Evolutionary conservation across 1,139 yeast genomes (phyloP).

Genomic region (Yamadazyma songkhlaensis): DNA sequence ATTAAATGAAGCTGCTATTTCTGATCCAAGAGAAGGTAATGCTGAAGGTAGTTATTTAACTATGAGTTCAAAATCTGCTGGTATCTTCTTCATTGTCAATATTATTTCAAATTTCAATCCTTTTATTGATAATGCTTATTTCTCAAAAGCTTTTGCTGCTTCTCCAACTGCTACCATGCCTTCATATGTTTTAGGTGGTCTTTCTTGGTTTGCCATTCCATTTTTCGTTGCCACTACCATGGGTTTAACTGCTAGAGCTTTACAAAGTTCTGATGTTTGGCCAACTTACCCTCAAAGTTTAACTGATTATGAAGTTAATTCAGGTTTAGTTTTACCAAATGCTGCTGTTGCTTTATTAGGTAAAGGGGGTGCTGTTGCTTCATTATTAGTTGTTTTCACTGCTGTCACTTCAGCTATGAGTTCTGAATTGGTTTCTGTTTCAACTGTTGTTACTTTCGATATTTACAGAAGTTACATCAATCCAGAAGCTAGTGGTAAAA

Average conservation of each 20-base stretch:
- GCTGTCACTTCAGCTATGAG: conserved; percentile 81
- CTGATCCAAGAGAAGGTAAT: conserved; percentile 68
- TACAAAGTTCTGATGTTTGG: conserved; percentile 65
- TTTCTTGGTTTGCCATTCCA: conserved; percentile 91
- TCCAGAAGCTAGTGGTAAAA: conserved; percentile 73
- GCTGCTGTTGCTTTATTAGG: conserved; percentile 87
- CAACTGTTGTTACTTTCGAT: conserved; percentile 82
- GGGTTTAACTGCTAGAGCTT: conserved; percentile 77
- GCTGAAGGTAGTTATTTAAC: conserved; percentile 77
- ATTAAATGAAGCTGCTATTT: conserved; percentile 54
- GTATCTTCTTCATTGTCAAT: conserved; percentile 80
- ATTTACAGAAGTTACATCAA: conserved; percentile 76
- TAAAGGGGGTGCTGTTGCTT: conserved; percentile 80
- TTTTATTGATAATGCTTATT: conserved; percentile 84
- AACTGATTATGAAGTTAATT: conserved; percentile 64
- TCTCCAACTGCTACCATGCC: conserved; percentile 81
- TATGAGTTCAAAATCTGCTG: conserved; percentile 73
- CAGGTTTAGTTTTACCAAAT: conserved; percentile 82
- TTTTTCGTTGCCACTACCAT: conserved; percentile 76
- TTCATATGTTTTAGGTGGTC: conserved; percentile 89
- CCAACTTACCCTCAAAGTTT: conserved; percentile 74
- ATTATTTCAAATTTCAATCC: conserved; percentile 89
- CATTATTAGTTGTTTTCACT: conserved; percentile 76
- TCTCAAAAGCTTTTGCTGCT: conserved; percentile 88
- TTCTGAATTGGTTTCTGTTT: conserved; percentile 84